Evolutionary conservation across 164 flowering plant species (phyloP).

Genomic region (Echeveria elegans): DNA sequence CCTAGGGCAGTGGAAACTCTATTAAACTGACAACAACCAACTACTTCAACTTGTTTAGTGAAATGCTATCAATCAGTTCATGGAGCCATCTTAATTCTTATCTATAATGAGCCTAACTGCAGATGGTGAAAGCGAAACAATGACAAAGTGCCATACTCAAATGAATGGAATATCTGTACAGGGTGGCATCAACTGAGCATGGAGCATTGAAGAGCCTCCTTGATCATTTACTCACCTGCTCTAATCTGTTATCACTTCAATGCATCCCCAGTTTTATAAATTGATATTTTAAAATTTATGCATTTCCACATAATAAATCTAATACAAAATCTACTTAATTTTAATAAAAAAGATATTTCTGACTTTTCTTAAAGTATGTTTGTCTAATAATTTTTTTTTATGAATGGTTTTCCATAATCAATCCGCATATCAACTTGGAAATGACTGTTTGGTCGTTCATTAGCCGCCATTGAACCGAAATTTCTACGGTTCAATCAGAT

Average conservation of each 20-base stretch:
- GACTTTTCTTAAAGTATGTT: too few species aligned
- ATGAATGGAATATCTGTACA: background rate
- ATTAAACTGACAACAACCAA: background rate
- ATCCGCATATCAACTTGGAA: too few species aligned
- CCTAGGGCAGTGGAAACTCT: background rate
- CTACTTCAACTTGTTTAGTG: background rate
- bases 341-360: too few species aligned
- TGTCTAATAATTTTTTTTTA: too few species aligned
- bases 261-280: too few species aligned
- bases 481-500: too few species aligned
- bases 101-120: background rate
- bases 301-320: too few species aligned
- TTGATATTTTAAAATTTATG: too few species aligned
- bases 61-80: background rate
- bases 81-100: background rate
- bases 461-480: too few species aligned
- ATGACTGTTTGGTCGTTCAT: too few species aligned
- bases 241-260: background rate
- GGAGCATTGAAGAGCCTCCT: conserved; percentile 2
- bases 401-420: too few species aligned
- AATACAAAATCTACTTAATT: too few species aligned
- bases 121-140: background rate
- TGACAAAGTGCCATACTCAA: background rate
- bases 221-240: background rate
- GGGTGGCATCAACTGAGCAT: background rate